Percentiles rank a stretch among this genome's conserved stretches.
Evolutionary conservation across 768 basidiomycete species (phyloP).

Genomic region (Mycena metata): DNA sequence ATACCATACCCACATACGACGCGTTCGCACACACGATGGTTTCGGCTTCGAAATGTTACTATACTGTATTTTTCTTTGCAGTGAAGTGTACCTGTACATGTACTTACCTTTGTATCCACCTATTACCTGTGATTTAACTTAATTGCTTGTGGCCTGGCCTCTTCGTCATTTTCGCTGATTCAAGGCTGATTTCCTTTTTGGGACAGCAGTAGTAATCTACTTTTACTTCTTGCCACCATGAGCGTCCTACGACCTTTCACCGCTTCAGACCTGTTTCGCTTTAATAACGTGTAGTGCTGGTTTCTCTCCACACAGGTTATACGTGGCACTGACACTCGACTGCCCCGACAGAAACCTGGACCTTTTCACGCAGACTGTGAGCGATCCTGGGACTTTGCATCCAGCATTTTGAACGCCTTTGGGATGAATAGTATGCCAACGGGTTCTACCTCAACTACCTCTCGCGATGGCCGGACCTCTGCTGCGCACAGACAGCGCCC

Average conservation of each 20-base stretch:
- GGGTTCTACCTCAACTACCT: constrained; percentile 92
- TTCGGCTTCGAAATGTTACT: neutral
- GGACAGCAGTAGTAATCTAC: neutral
- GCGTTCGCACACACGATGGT: neutral
- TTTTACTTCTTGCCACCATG: constrained; percentile 62
- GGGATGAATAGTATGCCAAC: constrained; percentile 77
- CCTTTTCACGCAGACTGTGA: constrained; percentile 96
- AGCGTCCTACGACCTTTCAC: constrained; percentile 88
- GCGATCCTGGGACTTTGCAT: constrained; percentile 40
- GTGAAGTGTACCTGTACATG: neutral
- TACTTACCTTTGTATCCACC: constrained; percentile 5
- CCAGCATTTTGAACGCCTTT: neutral
- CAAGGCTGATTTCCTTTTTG: constrained; percentile 2
- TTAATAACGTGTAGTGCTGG: constrained; percentile 82
- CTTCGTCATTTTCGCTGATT: too few species aligned
- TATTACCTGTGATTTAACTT: neutral
- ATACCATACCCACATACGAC: neutral
- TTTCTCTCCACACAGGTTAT: neutral
- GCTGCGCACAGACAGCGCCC: constrained; percentile 85
- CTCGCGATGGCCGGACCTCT: constrained; percentile 92
- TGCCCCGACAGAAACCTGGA: constrained; percentile 81
- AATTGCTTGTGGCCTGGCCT: too few species aligned
- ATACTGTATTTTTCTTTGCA: constrained; percentile 2
- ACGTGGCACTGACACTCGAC: constrained; percentile 18
- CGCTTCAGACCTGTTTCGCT: constrained; percentile 91